Evolutionary conservation across 306 rosid species (phyloP), one percentile per base, ranked within the genome.

Genomic region (Lathyrus aphaca): DNA sequence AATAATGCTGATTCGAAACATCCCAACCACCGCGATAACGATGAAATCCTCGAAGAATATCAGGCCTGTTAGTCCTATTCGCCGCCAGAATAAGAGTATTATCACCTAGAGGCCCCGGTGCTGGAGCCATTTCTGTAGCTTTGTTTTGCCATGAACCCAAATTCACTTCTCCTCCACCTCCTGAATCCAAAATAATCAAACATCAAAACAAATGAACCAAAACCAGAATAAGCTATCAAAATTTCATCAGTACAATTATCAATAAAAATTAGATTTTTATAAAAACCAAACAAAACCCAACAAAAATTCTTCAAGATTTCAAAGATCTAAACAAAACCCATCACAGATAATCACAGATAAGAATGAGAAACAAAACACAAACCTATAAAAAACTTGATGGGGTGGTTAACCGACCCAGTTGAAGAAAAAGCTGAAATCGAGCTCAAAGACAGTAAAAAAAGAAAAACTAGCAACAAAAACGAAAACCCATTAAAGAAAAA

Each of bases 1-100:
- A 95, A 85, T 95, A 95, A 80, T 95, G 90, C 37, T 39, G 86
- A 79, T 86, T 79, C 4, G 81, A 71, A 38, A 95, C 80, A 76
- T 95, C 97, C 99, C 99, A 95, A 54, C 99, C 99, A 65, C 83
- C 96, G 17, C 44, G 79, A 74, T 91, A 95, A 18, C 66, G 86
- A 68, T 70, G 82, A 67, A 95, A 86, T 15, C 91, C 76, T 1
- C 43, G 71, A 25, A 91, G 91, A 87, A 95, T 73, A 78, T 95
- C 99, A 3, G 97, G 95, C 58, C 99, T 83, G 39, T 74, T 57
- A 14, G 99, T 95, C 83, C 95, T 80, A 67, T 86, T 87, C 3
- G 89, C 96, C 27, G 99, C 99, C 73, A 95, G 64, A 14, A 88
- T 68, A 76, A 95, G 99, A 71, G 89, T 80, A 68, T 64, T 64